A percentile compares a stretch with the other conserved stretches of the same genome.
Conservation (phyloP, 768 basidiomycete species). For the Naganishia randhawae region DNA sequence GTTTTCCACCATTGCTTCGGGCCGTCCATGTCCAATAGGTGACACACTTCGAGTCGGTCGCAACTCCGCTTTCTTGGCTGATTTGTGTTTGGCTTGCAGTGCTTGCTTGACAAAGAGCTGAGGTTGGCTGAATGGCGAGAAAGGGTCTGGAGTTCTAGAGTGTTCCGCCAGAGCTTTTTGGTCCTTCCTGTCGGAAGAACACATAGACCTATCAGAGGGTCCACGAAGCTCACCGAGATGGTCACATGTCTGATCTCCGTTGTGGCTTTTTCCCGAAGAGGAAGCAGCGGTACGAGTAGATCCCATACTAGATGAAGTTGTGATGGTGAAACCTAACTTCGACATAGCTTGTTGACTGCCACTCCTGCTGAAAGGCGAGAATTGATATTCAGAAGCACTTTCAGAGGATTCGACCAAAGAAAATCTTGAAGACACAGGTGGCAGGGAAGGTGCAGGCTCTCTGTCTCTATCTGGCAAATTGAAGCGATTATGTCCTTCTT, state of each 20-base stretch:
- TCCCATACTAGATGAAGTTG: background rate
- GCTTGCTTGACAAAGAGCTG: slow-evolving; percentile 7
- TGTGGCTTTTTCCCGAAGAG: background rate
- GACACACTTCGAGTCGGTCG: slow-evolving; percentile 17
- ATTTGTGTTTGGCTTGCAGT: slow-evolving; percentile 7
- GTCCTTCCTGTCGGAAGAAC: background rate
- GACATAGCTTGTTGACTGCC: slow-evolving; percentile 11
- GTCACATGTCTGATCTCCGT: background rate
- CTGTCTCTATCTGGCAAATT: background rate
- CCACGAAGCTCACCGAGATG: background rate
- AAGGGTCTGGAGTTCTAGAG: background rate
- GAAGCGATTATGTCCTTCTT: background rate
- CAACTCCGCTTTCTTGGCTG: slow-evolving; percentile 14
- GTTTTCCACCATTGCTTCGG: background rate
- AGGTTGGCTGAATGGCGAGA: slow-evolving; percentile 15
- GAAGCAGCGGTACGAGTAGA: slow-evolving; percentile 5
- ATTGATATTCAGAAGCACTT: slow-evolving; percentile 10
- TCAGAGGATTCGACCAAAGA: slow-evolving; percentile 4
- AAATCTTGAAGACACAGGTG: slow-evolving; percentile 15
- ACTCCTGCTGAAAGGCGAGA: slow-evolving; percentile 21
- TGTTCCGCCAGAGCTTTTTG: background rate
- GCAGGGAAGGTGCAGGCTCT: background rate
- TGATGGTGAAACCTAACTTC: background rate
- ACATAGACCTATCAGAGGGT: background rate
- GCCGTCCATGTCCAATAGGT: slow-evolving; percentile 18